A percentile compares a stretch with the other conserved stretches of the same genome.
These are phyloP conservation scores for Trichoderma simmonsii DNA, from an alignment of 2,329 filamentous ascomycete genomes.

Conservation along the genomic window DNA sequence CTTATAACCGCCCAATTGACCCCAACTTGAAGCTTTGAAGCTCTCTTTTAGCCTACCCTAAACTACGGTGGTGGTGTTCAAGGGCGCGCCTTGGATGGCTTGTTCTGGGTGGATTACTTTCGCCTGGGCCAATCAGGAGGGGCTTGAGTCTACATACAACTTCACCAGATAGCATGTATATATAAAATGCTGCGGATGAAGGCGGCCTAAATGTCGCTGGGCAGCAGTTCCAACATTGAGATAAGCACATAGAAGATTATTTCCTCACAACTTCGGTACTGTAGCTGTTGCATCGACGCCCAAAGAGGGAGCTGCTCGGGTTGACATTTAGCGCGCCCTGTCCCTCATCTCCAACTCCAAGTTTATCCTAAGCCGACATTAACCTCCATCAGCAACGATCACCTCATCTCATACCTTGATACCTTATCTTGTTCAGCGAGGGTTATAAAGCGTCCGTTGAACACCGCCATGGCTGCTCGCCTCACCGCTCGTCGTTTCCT, in stretches of 20 bases:
- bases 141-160: background rate
- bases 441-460: background rate
- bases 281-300: background rate
- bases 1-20: background rate
- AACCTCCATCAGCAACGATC: background rate
- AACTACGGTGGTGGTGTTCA: background rate
- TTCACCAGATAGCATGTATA: background rate
- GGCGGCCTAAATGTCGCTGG: background rate
- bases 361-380: background rate
- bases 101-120: background rate
- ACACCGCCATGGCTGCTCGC: constrained; percentile 17
- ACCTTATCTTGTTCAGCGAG: background rate
- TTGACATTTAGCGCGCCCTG: background rate
- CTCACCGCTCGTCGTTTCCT: constrained; percentile 19
- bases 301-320: background rate
- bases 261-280: background rate
- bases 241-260: background rate
- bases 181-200: background rate
- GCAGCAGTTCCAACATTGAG: background rate
- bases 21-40: background rate
- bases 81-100: constrained; percentile 6
- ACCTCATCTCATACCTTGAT: background rate
- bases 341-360: background rate
- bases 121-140: background rate
- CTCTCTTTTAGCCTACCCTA: background rate